Conservation (phyloP, 2,329 filamentous ascomycete genomes). For the Aspergillus sp. region DNA sequence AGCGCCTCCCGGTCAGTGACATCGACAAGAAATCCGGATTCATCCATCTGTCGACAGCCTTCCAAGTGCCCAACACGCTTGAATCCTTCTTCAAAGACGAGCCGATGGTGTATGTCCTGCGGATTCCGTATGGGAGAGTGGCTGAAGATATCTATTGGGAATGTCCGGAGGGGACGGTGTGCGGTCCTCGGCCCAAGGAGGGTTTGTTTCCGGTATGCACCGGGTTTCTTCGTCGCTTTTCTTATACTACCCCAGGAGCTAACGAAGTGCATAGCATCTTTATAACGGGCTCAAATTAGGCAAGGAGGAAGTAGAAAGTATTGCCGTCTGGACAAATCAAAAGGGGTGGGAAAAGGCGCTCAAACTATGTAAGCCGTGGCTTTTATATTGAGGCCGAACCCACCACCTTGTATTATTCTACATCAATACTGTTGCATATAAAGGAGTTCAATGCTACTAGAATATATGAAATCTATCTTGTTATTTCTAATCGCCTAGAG, state of each 20-base stretch:
- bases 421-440: neutral
- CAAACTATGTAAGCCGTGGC: constrained; percentile 26
- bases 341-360: constrained; percentile 31
- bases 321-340: constrained; percentile 31
- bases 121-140: constrained; percentile 26
- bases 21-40: constrained; percentile 30
- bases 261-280: constrained; percentile 22
- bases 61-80: constrained; percentile 32
- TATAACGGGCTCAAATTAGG: constrained; percentile 33
- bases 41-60: constrained; percentile 32
- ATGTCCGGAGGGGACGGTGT: constrained; percentile 29
- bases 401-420: neutral
- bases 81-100: constrained; percentile 32
- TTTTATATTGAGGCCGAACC: constrained; percentile 19
- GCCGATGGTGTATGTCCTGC: constrained; percentile 30
- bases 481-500: constrained; percentile 23
- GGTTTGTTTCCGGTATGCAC: constrained; percentile 32
- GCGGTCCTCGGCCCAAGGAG: constrained; percentile 28
- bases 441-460: neutral
- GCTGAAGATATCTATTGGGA: constrained; percentile 29
- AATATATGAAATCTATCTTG: neutral
- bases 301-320: constrained; percentile 30
- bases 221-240: neutral
- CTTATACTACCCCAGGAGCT: neutral
- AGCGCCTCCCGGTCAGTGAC: constrained; percentile 29